Base-by-base conservation (phyloP, 1,284 basidiomycete genomes). In the Leccinum angustisporum region DNA sequence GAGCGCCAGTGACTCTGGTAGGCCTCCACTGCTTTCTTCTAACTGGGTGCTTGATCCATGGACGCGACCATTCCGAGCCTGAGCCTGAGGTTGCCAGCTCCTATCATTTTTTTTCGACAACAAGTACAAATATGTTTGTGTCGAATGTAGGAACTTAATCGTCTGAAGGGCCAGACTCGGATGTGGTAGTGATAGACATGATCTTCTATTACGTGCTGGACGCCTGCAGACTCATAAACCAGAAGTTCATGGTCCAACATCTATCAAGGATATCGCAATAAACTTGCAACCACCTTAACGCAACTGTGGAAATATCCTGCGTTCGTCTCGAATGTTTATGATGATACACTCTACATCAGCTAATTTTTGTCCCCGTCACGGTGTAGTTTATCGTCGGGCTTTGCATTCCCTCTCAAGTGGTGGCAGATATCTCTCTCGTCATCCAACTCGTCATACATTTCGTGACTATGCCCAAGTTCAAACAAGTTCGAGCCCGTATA, bases 391-490 rank as follows among this genome's bases (percentile, higher is more conserved):
- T 46, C 52, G 6, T 63, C 63, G 2, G 63, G 63, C 3, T 61
- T 65, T 31, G 30, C 53, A 8, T 61, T 40, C 6, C 63, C 63
- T 30, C 58, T 63, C 11, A 38, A 61, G 18, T 61, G 63, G 62
- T 61, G 62, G 62, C 63, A 63, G 36, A 61, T 31, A 31, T 65
- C 7, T 64, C 61, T 54, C 63, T 65, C 18, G 10, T 6, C 7
- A 54, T 65, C 56, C 52, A 50, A 30, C 36, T 51, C 10, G 14
- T 27, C 4, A 56, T 36, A 1, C 21, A 10, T 14, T 0, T n/a
- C 1, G 8, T 27, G 13, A 21, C 9, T 13, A 54, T 54, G 5
- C 11, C 3, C 27, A 11, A 25, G 1, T 4, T 57, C 2, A 61
- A 21, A 21, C 5, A 33, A 48, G 34, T 27, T 4, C 3, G 14